Evolutionary conservation across 2,329 filamentous ascomycete species (phyloP).

Genomic region (Stachybotrys chartarum): DNA sequence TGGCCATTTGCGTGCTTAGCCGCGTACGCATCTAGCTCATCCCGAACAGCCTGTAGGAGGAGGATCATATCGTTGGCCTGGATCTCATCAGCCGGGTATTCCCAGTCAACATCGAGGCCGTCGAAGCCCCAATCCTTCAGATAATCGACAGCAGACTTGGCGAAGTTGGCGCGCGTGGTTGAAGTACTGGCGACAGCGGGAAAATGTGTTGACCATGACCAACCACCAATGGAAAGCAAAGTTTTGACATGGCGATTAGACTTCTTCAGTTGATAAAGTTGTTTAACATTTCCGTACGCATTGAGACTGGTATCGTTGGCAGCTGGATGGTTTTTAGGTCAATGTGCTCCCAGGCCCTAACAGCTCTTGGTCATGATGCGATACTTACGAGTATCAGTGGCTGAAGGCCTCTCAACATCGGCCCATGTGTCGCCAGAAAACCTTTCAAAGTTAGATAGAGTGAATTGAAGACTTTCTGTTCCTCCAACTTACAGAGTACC

Average conservation of each 20-base stretch:
- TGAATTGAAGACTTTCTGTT: neutral
- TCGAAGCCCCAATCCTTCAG: constrained; percentile 65
- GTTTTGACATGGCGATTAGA: constrained; percentile 67
- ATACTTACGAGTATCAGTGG: constrained; percentile 36
- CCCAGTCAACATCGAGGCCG: constrained; percentile 35
- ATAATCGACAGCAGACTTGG: constrained; percentile 57
- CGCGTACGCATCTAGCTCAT: constrained; percentile 38
- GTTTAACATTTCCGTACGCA: constrained; percentile 71
- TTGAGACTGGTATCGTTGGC: constrained; percentile 54
- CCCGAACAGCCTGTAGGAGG: constrained; percentile 32
- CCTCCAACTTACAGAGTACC: constrained; percentile 56
- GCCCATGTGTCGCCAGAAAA: constrained; percentile 59
- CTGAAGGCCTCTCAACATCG: constrained; percentile 64
- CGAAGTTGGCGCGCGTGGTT: constrained; percentile 55
- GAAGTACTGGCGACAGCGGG: constrained; percentile 55
- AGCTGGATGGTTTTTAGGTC: constrained; percentile 23
- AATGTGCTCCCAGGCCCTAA: too few species aligned
- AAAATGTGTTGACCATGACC: constrained; percentile 74
- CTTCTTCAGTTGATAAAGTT: constrained; percentile 70
- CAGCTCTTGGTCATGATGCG: too few species aligned
- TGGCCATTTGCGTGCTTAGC: constrained; percentile 28
- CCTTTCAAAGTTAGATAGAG: constrained; percentile 14
- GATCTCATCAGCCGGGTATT: constrained; percentile 24
- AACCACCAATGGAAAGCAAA: constrained; percentile 73
- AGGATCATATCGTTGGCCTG: constrained; percentile 33